Percentiles rank a stretch among this genome's conserved stretches.
Evolutionary conservation across 495 filamentous ascomycete species (phyloP).

Genomic region (Xylaria telfairii): DNA sequence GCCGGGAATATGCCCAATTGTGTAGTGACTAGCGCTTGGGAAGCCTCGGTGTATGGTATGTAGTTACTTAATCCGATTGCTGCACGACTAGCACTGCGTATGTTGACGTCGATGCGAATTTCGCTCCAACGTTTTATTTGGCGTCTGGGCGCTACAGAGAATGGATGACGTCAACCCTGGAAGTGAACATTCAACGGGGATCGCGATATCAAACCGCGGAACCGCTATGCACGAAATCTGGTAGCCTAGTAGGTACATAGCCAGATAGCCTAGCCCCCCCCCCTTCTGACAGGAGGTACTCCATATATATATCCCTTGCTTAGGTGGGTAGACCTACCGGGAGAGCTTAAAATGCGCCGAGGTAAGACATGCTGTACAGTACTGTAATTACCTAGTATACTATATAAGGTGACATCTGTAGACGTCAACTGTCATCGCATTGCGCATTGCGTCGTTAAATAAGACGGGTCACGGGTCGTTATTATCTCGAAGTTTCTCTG

Average conservation of each 20-base stretch:
- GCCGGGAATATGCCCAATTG: neutral
- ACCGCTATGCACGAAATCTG: conserved; percentile 6
- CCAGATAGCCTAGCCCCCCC: neutral
- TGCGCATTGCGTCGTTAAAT: neutral
- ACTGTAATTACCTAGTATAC: neutral
- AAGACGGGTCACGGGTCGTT: no score
- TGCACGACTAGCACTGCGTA: no score
- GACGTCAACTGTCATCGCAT: neutral
- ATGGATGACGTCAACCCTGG: conserved; percentile 9
- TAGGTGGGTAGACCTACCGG: no score
- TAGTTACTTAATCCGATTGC: no score
- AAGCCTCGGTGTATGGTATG: neutral
- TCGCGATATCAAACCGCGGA: neutral
- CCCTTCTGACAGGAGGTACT: neutral
- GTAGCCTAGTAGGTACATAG: neutral
- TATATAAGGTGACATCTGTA: neutral
- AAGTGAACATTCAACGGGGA: neutral
- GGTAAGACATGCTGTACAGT: neutral
- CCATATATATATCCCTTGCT: neutral
- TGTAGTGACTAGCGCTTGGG: neutral
- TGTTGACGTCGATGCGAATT: conserved; percentile 3
- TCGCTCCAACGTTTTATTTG: neutral
- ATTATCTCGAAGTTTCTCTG: neutral
- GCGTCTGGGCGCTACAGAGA: neutral
- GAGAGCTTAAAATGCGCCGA: conserved; percentile 3